Percentiles rank a stretch among this genome's conserved stretches.
These are phyloP conservation scores for Fagopyrum homotropicum DNA, from an alignment of 148 eudicot species.

Conservation along the genomic window DNA sequence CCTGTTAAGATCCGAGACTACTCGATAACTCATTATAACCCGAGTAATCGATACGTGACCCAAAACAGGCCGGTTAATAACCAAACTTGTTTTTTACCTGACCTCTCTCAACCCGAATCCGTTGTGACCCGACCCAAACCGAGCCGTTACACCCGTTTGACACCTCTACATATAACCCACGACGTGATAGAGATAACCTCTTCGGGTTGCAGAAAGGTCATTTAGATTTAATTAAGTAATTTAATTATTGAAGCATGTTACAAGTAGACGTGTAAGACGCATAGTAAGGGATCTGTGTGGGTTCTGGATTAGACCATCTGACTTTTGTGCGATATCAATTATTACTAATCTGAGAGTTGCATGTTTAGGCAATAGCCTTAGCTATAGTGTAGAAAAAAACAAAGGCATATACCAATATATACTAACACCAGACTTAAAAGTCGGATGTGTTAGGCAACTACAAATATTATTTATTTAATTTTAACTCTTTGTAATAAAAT, in stretches of 20 bases:
- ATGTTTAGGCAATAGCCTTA: neutral
- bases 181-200: neutral
- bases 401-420: no score
- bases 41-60: no score
- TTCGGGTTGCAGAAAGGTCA: neutral
- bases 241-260: neutral
- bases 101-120: no score
- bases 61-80: no score
- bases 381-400: neutral
- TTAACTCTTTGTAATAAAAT: neutral
- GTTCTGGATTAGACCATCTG: neutral
- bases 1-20: no score
- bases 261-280: conserved; percentile 4
- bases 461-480: no score
- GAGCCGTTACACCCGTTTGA: no score
- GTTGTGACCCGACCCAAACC: no score
- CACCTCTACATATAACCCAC: no score
- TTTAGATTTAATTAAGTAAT: neutral
- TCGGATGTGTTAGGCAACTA: neutral
- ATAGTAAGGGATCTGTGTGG: neutral
- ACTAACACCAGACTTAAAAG: neutral
- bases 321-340: neutral
- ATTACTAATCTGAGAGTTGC: neutral
- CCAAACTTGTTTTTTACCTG: no score
- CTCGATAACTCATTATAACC: no score